These are phyloP conservation scores for Saturnispora quitensis DNA, from an alignment of 805 yeast genomes.

Conservation along the genomic window DNA sequence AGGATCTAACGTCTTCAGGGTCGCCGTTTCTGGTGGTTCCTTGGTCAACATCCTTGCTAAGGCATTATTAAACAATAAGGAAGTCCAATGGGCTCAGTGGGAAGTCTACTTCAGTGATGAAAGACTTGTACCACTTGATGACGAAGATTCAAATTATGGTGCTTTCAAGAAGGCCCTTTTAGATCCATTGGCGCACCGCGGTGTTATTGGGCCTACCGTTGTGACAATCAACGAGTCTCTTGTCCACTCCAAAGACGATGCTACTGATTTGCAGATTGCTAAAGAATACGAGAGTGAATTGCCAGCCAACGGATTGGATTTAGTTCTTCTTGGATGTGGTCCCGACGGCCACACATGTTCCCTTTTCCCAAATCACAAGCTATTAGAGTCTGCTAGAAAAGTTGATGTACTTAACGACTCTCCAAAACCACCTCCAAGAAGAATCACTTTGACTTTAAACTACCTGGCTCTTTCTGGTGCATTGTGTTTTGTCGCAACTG, in stretches of 20 bases:
- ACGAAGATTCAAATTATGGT: slow-evolving; percentile 81
- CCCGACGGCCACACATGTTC: slow-evolving; percentile 97
- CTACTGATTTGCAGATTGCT: slow-evolving; percentile 49
- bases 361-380: slow-evolving; percentile 73
- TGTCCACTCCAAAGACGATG: slow-evolving; percentile 41
- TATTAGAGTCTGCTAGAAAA: slow-evolving; percentile 45
- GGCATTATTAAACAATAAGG: slow-evolving; percentile 54
- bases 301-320: slow-evolving; percentile 46
- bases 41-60: slow-evolving; percentile 61
- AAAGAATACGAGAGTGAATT: slow-evolving; percentile 49
- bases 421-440: slow-evolving; percentile 90
- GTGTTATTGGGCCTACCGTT: slow-evolving; percentile 45
- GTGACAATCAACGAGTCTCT: slow-evolving; percentile 57
- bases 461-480: slow-evolving; percentile 44
- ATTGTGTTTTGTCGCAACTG: slow-evolving; percentile 83
- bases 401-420: slow-evolving; percentile 70
- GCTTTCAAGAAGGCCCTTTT: slow-evolving; percentile 60
- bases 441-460: slow-evolving; percentile 83
- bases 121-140: slow-evolving; percentile 74
- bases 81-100: slow-evolving; percentile 62
- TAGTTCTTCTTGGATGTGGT: slow-evolving; percentile 80
- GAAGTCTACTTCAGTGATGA: slow-evolving; percentile 84
- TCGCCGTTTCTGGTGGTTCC: slow-evolving; percentile 91
- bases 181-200: slow-evolving; percentile 34
- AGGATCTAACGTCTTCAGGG: slow-evolving; percentile 39